These are phyloP conservation scores for Mycena vitilis DNA, from an alignment of 768 basidiomycete genomes.

Conservation along the genomic window DNA sequence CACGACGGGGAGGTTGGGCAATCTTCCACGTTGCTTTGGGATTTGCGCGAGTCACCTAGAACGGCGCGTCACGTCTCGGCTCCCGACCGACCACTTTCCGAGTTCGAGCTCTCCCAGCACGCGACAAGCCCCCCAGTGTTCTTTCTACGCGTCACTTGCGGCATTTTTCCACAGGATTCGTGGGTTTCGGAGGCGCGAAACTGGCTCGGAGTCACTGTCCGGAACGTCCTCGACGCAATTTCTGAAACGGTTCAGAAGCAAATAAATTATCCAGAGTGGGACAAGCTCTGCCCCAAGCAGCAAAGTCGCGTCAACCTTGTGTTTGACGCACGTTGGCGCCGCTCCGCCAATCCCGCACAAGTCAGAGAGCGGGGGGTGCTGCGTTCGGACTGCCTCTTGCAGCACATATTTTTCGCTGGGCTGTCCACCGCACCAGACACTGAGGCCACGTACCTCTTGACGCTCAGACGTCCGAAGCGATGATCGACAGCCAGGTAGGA, in stretches of 20 bases:
- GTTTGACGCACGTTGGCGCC: conserved; percentile 60
- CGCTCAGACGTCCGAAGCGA: conserved; percentile 51
- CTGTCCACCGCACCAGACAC: conserved; percentile 53
- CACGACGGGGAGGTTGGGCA: conserved; percentile 41
- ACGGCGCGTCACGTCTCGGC: conserved; percentile 41
- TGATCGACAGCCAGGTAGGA: conserved; percentile 26
- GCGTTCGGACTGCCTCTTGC: conserved; percentile 62
- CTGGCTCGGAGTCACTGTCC: conserved; percentile 60
- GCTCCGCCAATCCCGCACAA: conserved; percentile 48
- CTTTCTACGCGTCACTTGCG: conserved; percentile 57
- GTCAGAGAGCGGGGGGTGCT: conserved; percentile 55
- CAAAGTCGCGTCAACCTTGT: conserved; percentile 52
- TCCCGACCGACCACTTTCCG: conserved; percentile 40
- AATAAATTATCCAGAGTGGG: conserved; percentile 57
- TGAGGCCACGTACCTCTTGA: conserved; percentile 58
- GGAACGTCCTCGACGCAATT: conserved; percentile 63
- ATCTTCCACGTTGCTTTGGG: conserved; percentile 58
- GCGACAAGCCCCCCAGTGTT: conserved; percentile 58
- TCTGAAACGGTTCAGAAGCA: conserved; percentile 51
- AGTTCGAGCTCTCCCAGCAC: conserved; percentile 49
- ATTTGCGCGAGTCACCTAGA: conserved; percentile 57
- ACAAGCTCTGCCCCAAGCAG: conserved; percentile 53
- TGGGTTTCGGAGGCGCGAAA: conserved; percentile 59
- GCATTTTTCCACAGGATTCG: conserved; percentile 51
- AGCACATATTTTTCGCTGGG: conserved; percentile 64